Base-by-base conservation (phyloP, 2,329 filamentous ascomycete species). In the Alternaria burnsii region DNA sequence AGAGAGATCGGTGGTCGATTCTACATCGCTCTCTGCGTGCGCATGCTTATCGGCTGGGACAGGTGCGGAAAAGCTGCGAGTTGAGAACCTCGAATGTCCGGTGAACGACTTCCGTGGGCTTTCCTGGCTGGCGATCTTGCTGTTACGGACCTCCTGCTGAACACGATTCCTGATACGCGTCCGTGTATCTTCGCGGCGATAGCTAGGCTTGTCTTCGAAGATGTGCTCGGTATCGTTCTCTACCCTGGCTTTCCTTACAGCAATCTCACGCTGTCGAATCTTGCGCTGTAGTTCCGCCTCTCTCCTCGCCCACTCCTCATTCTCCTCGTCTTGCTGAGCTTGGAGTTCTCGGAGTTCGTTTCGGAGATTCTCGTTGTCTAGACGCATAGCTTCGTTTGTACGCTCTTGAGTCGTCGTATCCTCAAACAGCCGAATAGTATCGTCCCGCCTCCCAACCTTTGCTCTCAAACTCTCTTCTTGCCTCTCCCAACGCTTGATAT, bases 311-410 rank as follows among this genome's bases (percentile, higher is more conserved):
- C 76, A 79, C 26, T 65, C 66, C 52, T 73, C 69, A 9, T 71
- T 67, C 16, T 79, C 75, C 11, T 75, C 71, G 14, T 79, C 71
- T 61, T 74, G 71, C 55, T 79, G 71, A 18, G 73, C 68, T 36
- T 74, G 68, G 50, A 78, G 60, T 22, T 79, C 72, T 3, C 74
- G 71, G 16, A 82, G 69, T 55, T 81, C 75, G 8, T 71, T 59
- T 12, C 78, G 77, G 50, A 83, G 73, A 28, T 78, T 72, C 46
- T 79, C 73, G 38, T 82, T 82, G 52, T 81, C 78, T 1, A 75
- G 46, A 30, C 77, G 74, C 53, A 83, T 75, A 4, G 73, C 71
- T 32, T 79, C 74, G 34, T 81, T 77, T 0, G 72, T 75, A 59
- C 78, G 69, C 51, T 79, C 74, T 34, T 78, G 76, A 3, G 36